These are phyloP conservation scores for Phanerochaete carnosa DNA, from an alignment of 768 basidiomycete genomes.

Conservation along the genomic window DNA sequence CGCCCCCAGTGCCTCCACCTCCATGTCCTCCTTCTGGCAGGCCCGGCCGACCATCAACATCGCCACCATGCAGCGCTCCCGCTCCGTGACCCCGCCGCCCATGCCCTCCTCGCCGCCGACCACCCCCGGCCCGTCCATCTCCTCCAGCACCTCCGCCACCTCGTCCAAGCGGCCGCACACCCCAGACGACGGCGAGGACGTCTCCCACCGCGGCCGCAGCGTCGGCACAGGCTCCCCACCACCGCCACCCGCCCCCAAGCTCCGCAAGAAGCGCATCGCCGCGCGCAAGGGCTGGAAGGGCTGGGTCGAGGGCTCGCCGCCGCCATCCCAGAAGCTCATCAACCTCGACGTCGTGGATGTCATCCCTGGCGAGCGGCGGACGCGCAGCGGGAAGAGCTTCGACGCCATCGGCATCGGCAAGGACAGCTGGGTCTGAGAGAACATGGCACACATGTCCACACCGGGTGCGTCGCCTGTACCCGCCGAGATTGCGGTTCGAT, in stretches of 20 bases:
- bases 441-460: no score
- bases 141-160: conserved; percentile 68
- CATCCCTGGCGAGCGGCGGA: conserved; percentile 63
- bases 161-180: conserved; percentile 81
- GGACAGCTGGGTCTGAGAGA: conserved; percentile 76
- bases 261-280: conserved; percentile 55
- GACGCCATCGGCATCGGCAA: conserved; percentile 78
- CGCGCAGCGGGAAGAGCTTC: conserved; percentile 83
- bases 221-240: conserved; percentile 21
- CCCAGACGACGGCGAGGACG: conserved; percentile 54
- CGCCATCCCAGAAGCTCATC: conserved; percentile 76
- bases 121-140: conserved; percentile 73
- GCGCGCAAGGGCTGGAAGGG: conserved; percentile 88
- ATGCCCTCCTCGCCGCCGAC: conserved; percentile 63
- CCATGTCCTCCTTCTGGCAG: conserved; percentile 58
- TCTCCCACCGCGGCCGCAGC: conserved; percentile 21
- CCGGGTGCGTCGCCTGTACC: conserved; percentile 22
- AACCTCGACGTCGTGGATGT: conserved; percentile 73
- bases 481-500: conserved; percentile 47
- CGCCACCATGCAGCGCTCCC: conserved; percentile 62
- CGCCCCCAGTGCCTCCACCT: conserved; percentile 15
- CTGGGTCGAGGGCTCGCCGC: conserved; percentile 84
- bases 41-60: conserved; percentile 74
- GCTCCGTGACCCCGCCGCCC: conserved; percentile 75
- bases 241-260: conserved; percentile 24